These are phyloP conservation scores for Coleophoma crateriformis DNA, from an alignment of 2,329 filamentous ascomycete species.

Conservation along the genomic window DNA sequence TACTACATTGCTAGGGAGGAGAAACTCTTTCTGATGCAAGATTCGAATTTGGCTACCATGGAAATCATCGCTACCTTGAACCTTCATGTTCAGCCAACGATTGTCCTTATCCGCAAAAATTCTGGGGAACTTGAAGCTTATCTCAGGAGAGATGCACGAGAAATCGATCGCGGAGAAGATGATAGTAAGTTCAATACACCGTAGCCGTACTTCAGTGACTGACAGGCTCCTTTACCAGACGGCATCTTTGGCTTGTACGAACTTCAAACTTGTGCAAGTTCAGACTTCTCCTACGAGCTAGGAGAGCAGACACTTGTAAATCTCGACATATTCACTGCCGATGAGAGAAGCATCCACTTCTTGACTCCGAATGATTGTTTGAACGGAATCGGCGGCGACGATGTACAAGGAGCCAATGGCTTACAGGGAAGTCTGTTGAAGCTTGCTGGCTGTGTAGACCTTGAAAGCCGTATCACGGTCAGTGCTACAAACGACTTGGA, in stretches of 20 bases:
- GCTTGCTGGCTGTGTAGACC: slow-evolving; percentile 64
- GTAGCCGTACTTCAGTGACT: neutral
- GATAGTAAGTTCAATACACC: slow-evolving; percentile 12
- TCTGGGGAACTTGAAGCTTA: slow-evolving; percentile 27
- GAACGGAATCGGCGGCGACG: slow-evolving; percentile 29
- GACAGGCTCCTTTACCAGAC: slow-evolving; percentile 19
- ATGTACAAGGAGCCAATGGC: slow-evolving; percentile 36
- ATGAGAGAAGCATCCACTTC: slow-evolving; percentile 48
- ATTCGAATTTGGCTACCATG: slow-evolving; percentile 63
- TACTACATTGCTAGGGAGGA: slow-evolving; percentile 72
- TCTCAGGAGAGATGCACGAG: slow-evolving; percentile 23
- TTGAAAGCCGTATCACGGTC: slow-evolving; percentile 69
- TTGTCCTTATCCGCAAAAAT: slow-evolving; percentile 39
- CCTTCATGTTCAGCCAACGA: slow-evolving; percentile 48
- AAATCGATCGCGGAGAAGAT: slow-evolving; percentile 16
- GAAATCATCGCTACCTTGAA: slow-evolving; percentile 61
- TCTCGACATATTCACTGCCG: slow-evolving; percentile 40
- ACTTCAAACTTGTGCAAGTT: slow-evolving; percentile 62
- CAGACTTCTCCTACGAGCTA: slow-evolving; percentile 65
- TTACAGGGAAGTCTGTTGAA: slow-evolving; percentile 60
- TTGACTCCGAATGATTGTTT: slow-evolving; percentile 50
- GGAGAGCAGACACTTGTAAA: slow-evolving; percentile 62
- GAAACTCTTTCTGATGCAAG: slow-evolving; percentile 70
- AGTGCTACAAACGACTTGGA: slow-evolving; percentile 9
- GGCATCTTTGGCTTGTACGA: slow-evolving; percentile 36